Evolutionary conservation across 1,139 yeast genomes (phyloP).

Genomic region (Pichia sp.): DNA sequence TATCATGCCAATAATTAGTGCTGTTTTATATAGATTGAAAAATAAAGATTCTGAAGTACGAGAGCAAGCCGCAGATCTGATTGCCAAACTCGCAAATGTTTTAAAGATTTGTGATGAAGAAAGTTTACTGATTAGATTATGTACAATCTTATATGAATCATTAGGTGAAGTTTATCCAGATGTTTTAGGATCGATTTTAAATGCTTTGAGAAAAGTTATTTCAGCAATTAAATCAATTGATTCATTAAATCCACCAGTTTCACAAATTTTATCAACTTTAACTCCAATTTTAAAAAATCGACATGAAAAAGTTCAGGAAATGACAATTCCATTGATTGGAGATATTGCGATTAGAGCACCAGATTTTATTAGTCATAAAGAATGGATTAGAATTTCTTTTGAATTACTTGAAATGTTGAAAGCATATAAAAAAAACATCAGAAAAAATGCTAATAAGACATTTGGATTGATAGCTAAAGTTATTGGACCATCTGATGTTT

Average conservation of each 20-base stretch:
- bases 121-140: constrained; percentile 57
- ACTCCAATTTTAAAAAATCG: constrained; percentile 89
- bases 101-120: constrained; percentile 63
- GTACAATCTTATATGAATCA: constrained; percentile 79
- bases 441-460: constrained; percentile 83
- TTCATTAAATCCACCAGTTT: constrained; percentile 67
- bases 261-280: constrained; percentile 77
- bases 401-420: constrained; percentile 86
- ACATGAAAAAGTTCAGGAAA: constrained; percentile 88
- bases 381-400: constrained; percentile 96
- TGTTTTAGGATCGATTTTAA: constrained; percentile 78
- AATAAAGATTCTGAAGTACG: constrained; percentile 69
- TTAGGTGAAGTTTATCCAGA: constrained; percentile 95
- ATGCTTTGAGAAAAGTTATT: constrained; percentile 56
- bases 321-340: constrained; percentile 75
- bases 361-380: constrained; percentile 81
- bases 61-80: constrained; percentile 80
- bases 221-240: constrained; percentile 44
- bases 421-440: constrained; percentile 70
- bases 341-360: constrained; percentile 79
- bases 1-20: constrained; percentile 65
- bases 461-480: constrained; percentile 90
- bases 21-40: constrained; percentile 66
- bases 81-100: constrained; percentile 60
- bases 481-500: constrained; percentile 93